These are phyloP conservation scores for Odonthalia washingtoniensis DNA, from an alignment of 31 red algal species.

Conservation along the genomic window DNA sequence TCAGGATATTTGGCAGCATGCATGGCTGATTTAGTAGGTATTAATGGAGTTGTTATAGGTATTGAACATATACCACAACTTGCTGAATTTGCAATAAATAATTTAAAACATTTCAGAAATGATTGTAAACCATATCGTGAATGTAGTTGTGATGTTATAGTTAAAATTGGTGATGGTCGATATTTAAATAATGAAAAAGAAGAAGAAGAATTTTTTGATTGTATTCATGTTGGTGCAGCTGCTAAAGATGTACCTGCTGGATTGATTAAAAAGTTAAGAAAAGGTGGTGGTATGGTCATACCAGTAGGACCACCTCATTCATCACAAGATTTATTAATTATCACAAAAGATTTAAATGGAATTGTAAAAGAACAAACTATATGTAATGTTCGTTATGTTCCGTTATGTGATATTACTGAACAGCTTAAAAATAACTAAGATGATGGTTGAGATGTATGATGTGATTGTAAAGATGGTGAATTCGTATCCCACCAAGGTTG, in stretches of 20 bases:
- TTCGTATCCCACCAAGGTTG: constrained; percentile 61
- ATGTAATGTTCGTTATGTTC: constrained; percentile 85
- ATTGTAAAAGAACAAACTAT: constrained; percentile 42
- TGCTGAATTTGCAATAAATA: constrained; percentile 37
- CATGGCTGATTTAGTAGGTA: constrained; percentile 66
- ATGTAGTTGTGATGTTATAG: neutral
- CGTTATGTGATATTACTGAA: constrained; percentile 70
- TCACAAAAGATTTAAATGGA: constrained; percentile 42
- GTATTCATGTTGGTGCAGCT: constrained; percentile 92
- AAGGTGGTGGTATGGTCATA: constrained; percentile 86
- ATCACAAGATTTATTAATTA: constrained; percentile 34
- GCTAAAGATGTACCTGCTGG: constrained; percentile 61
- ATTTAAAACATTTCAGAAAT: constrained; percentile 46
- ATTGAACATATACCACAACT: constrained; percentile 86
- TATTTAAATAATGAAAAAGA: neutral
- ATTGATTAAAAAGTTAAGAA: constrained; percentile 70
- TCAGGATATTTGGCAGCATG: constrained; percentile 82
- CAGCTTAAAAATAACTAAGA: constrained; percentile 44
- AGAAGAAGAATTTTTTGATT: constrained; percentile 65
- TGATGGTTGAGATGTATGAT: no score
- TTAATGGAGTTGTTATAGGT: constrained; percentile 61
- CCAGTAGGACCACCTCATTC: constrained; percentile 66
- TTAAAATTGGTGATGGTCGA: neutral
- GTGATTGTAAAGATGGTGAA: no score
- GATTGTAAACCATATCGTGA: neutral